Percentiles rank a stretch among this genome's conserved stretches.
Evolutionary conservation across 257 asterid genomes (phyloP).

Genomic region (Solanum sitiens): DNA sequence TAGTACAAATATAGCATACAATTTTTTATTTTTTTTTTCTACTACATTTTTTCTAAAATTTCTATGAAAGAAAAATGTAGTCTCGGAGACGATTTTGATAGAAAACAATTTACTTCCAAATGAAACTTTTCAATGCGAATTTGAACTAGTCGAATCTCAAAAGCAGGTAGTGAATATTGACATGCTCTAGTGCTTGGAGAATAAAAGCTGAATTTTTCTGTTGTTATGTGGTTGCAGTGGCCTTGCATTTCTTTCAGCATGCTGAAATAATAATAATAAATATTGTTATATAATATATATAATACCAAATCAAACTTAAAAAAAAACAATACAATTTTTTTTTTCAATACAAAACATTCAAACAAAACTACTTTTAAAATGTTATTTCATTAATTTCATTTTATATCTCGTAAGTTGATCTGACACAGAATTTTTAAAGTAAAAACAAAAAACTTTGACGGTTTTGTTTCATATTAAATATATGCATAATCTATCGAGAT

Average conservation of each 20-base stretch:
- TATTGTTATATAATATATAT: no score
- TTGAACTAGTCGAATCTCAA: neutral
- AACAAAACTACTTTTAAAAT: neutral
- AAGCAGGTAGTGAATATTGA: neutral
- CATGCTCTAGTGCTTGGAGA: slow-evolving; percentile 1
- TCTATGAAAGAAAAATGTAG: neutral
- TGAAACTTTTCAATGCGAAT: accelerated
- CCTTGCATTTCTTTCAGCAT: slow-evolving; percentile 52
- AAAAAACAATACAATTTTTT: neutral
- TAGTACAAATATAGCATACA: neutral
- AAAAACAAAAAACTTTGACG: neutral
- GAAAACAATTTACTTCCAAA: neutral
- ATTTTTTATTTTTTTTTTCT: no score
- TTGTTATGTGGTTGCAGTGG: slow-evolving; percentile 38
- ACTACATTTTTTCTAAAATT: neutral
- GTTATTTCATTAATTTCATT: neutral
- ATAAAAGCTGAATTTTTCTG: slow-evolving; percentile 23
- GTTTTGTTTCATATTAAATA: neutral
- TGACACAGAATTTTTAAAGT: neutral
- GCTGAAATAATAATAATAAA: slow-evolving; percentile 19
- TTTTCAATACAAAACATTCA: neutral
- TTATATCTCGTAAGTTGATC: neutral
- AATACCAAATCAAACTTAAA: neutral
- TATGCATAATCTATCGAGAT: neutral
- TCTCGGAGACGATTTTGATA: neutral